phyloP scores from a whole-genome alignment of 768 basidiomycete species.

The Russula compacta region DNA sequence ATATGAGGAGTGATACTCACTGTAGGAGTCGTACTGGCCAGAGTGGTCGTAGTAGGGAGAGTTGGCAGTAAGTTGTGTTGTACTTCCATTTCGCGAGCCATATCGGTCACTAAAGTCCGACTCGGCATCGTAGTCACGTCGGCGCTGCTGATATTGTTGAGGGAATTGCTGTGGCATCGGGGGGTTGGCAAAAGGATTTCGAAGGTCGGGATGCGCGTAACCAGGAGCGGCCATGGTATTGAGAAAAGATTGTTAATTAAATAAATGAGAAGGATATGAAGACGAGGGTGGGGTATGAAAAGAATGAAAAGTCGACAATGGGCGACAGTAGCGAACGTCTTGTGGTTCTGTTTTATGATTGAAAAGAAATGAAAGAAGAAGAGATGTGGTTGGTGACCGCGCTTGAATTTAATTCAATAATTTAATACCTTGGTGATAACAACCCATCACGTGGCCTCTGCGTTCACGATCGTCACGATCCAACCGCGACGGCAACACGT shows the following conservation, averaged over 20 bases:
- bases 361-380: neutral
- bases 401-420: too few species aligned
- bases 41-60: conserved; percentile 15
- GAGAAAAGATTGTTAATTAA: conserved; percentile 6
- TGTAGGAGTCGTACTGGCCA: conserved; percentile 18
- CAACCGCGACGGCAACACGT: too few species aligned
- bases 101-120: conserved; percentile 21
- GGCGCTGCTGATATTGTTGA: conserved; percentile 8
- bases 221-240: conserved; percentile 29
- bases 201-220: conserved; percentile 27
- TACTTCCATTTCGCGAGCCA: conserved; percentile 18
- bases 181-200: conserved; percentile 27
- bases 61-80: conserved; percentile 12
- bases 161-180: conserved; percentile 22
- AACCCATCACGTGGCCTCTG: too few species aligned
- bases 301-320: conserved; percentile 10
- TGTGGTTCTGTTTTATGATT: neutral
- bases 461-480: too few species aligned
- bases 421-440: too few species aligned
- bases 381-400: neutral
- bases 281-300: conserved; percentile 8
- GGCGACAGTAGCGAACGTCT: neutral
- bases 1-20: conserved; percentile 8
- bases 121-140: conserved; percentile 21
- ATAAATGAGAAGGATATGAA: neutral